These are phyloP conservation scores for Leptoxyphium fumago DNA, from an alignment of 2,329 filamentous ascomycete species.

Conservation along the genomic window DNA sequence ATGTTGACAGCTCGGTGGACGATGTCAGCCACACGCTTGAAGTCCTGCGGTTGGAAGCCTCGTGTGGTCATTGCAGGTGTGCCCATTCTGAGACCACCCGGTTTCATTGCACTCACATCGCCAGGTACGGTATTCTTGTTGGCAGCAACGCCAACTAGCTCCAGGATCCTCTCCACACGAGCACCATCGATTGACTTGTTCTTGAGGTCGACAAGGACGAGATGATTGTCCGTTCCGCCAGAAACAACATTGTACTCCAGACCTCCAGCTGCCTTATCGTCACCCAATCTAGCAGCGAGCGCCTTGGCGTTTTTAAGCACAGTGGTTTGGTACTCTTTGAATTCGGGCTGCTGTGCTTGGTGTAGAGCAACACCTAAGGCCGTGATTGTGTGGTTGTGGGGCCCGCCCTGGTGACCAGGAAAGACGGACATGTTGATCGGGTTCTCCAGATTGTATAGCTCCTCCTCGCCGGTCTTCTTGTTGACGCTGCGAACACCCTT, in stretches of 20 bases:
- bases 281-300: conserved; percentile 54
- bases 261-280: conserved; percentile 57
- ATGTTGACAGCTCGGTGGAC: conserved; percentile 73
- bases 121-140: conserved; percentile 99
- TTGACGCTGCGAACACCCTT: conserved; percentile 76
- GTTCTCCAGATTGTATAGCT: conserved; percentile 71
- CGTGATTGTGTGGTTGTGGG: conserved; percentile 98
- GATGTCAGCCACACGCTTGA: conserved; percentile 70
- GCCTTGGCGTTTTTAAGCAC: conserved; percentile 86
- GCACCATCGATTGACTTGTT: conserved; percentile 80
- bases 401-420: conserved; percentile 93
- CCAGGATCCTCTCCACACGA: conserved; percentile 85
- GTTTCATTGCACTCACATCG: conserved; percentile 83
- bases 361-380: conserved; percentile 87
- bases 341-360: conserved; percentile 79
- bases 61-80: conserved; percentile 96
- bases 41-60: conserved; percentile 81
- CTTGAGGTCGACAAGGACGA: conserved; percentile 85
- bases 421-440: conserved; percentile 96
- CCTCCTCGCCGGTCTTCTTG: conserved; percentile 68
- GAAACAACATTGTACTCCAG: conserved; percentile 81
- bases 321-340: conserved; percentile 81
- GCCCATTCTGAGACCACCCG: conserved; percentile 84
- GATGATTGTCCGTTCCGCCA: conserved; percentile 93
- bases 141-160: conserved; percentile 95